A percentile compares a stretch with the other conserved stretches of the same genome.
Evolutionary conservation across 2,329 filamentous ascomycete genomes (phyloP).

Genomic region (Juglanconis oblonga): DNA sequence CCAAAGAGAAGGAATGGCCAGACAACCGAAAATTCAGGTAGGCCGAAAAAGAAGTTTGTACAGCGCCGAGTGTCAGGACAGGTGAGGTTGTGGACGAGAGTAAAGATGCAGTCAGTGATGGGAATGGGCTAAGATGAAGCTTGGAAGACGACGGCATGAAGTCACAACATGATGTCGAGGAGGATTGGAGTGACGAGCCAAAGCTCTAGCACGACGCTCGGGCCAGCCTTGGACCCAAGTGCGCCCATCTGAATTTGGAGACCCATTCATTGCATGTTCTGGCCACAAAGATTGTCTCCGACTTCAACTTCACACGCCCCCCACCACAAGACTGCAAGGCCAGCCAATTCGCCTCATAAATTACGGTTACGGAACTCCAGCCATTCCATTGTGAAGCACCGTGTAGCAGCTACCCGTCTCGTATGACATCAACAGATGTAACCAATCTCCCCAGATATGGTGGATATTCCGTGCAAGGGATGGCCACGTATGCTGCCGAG

Average conservation of each 20-base stretch:
- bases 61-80: constrained; percentile 5
- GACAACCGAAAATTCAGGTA: neutral
- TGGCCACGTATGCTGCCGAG: no score
- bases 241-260: no score
- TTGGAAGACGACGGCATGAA: neutral
- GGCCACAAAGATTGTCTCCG: no score
- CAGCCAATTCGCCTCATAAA: neutral
- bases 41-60: neutral
- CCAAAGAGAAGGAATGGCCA: neutral
- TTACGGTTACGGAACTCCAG: no score
- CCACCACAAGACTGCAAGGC: neutral
- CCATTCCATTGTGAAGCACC: no score
- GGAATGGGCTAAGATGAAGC: neutral
- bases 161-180: neutral
- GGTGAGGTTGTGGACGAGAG: neutral
- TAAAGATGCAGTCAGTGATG: neutral
- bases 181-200: neutral
- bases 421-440: no score
- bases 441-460: no score
- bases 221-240: no score
- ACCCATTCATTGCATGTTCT: neutral
- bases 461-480: no score
- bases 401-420: no score
- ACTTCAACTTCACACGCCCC: no score
- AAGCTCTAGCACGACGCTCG: neutral